Base-by-base conservation (phyloP, 108 stramenopile species). In the Aureococcus anophagefferens region DNA sequence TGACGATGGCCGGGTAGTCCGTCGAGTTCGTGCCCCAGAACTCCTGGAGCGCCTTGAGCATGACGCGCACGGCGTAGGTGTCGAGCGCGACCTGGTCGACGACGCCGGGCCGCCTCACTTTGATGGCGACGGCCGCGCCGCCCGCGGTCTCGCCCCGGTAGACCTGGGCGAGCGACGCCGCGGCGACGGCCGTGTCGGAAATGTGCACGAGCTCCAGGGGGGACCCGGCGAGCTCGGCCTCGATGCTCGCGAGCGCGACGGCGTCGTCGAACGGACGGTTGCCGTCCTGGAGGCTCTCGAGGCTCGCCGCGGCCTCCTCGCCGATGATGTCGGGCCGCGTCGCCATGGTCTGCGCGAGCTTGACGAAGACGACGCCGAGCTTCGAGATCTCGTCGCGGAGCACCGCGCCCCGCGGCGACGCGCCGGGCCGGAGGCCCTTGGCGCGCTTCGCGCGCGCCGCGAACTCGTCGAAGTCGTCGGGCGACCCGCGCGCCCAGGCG, bases 331-430 rank as follows among this genome's bases (percentile, higher is more conserved):
- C 68, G 0, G 68, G 68, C 46, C 68, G 32, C 45, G 51, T 68
- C 45, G 68, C 45, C 30, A 68, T 0, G 14, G 51, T 59, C 51
- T 68, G 68, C 31, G 46, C 68, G 51, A 68, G 68, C 68, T 68
- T 68, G 30, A 68, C 68, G 51, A 68, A 68, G 32, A 59, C 45
- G 34, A 59, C 46, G 51, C 68, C 68, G 14, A 68, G 68, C 68
- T 68, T 68, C 34, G 68, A 51, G 7, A 68, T 25, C 31, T 51
- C 31, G 32, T 36, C 68, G 11, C 64, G 7, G 32, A 64, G 32
- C 11, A 33, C 16, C 18, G 13, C 18, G 32, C 32, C 64, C 29
- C 64, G 64, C 29, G 21, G 51, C 51, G 51, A 59, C 51, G 51
- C 51, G 21, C 25, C 51, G 21, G 51, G 51, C 51, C 21, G 25